phyloP scores from a whole-genome alignment of 768 basidiomycete genomes.

The Russula earlei region DNA sequence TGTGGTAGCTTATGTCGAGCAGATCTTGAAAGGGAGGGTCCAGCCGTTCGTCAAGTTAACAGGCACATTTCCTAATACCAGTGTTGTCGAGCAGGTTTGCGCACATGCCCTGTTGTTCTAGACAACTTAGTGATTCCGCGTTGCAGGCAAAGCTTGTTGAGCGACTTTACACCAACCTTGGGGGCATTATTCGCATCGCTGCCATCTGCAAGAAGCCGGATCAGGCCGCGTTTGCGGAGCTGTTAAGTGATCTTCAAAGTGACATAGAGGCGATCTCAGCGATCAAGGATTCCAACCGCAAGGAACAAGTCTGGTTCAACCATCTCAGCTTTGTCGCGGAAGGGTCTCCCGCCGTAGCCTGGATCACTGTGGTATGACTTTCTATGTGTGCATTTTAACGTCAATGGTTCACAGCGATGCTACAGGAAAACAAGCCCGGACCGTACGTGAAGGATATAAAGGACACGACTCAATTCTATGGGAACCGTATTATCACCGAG shows the following conservation, averaged over 20 bases:
- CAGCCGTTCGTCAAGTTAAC: constrained; percentile 69
- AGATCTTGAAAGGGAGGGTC: constrained; percentile 63
- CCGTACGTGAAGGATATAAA: constrained; percentile 74
- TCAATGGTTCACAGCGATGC: background rate
- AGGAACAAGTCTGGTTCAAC: constrained; percentile 72
- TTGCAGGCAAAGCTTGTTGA: constrained; percentile 59
- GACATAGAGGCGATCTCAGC: constrained; percentile 70
- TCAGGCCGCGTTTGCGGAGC: constrained; percentile 40
- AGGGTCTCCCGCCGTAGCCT: constrained; percentile 72
- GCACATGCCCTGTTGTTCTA: background rate
- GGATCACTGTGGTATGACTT: constrained; percentile 63
- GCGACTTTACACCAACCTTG: constrained; percentile 56
- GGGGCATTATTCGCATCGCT: constrained; percentile 56
- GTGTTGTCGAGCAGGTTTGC: constrained; percentile 71
- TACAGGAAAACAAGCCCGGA: constrained; percentile 65
- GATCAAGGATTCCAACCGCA: constrained; percentile 71
- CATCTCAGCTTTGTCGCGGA: constrained; percentile 79
- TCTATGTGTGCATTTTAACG: background rate
- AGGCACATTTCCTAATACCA: constrained; percentile 54
- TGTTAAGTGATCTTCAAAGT: constrained; percentile 61
- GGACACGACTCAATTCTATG: constrained; percentile 81
- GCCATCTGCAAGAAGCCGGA: constrained; percentile 76
- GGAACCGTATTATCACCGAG: constrained; percentile 83
- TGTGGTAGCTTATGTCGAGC: constrained; percentile 65
- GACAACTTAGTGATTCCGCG: background rate